Conservation (phyloP, 495 filamentous ascomycete species). For the Tirmania nivea region DNA sequence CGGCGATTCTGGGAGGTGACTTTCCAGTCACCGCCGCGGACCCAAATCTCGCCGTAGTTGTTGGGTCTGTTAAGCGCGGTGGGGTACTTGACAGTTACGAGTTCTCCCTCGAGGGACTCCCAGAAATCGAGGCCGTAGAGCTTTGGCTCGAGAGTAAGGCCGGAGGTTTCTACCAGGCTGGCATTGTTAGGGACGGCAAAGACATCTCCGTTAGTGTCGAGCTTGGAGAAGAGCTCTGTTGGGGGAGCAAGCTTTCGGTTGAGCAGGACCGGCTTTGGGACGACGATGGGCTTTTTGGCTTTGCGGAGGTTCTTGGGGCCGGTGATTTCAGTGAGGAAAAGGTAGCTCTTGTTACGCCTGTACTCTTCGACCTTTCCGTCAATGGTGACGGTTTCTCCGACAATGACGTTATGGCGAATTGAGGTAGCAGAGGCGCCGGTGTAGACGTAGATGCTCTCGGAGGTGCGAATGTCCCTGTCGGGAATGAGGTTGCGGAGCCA, state of each 20-base stretch:
- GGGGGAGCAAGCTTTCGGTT: slow-evolving; percentile 31
- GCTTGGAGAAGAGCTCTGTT: slow-evolving; percentile 27
- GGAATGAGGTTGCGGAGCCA: slow-evolving; percentile 33
- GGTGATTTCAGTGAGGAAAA: slow-evolving; percentile 36
- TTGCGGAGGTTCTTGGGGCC: slow-evolving; percentile 27
- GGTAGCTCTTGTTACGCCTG: slow-evolving; percentile 27
- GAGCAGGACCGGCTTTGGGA: slow-evolving; percentile 30
- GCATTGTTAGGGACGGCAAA: slow-evolving; percentile 33
- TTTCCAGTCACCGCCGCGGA: slow-evolving; percentile 31
- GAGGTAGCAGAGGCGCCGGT: slow-evolving; percentile 20
- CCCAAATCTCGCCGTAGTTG: slow-evolving; percentile 40
- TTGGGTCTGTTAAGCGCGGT: slow-evolving; percentile 30
- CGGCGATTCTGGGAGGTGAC: slow-evolving; percentile 31
- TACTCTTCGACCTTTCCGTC: slow-evolving; percentile 35
- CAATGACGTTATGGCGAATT: slow-evolving; percentile 23
- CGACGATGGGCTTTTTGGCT: slow-evolving; percentile 18
- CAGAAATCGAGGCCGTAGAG: slow-evolving; percentile 42
- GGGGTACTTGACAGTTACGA: slow-evolving; percentile 31
- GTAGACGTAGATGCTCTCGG: slow-evolving; percentile 37
- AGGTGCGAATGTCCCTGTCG: slow-evolving; percentile 26
- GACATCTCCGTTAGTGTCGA: slow-evolving; percentile 31
- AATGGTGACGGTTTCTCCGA: slow-evolving; percentile 36
- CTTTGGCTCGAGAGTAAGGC: slow-evolving; percentile 31
- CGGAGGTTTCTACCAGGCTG: slow-evolving; percentile 29
- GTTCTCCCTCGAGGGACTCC: slow-evolving; percentile 37